Conservation (phyloP, 2,329 filamentous ascomycete genomes). For the Penicillium sp. region DNA sequence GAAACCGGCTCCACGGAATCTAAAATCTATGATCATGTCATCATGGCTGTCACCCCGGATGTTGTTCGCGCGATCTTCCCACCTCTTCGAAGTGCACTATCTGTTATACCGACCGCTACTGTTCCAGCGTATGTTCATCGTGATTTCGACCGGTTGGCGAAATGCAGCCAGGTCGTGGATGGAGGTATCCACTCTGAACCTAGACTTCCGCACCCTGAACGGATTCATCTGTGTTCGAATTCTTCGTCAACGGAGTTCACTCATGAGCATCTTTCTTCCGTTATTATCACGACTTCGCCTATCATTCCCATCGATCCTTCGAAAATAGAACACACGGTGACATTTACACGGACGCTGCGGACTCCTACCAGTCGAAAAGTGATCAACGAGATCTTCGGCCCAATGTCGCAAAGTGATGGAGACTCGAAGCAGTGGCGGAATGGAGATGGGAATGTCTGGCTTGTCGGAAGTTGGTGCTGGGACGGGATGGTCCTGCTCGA, state of each 20-base stretch:
- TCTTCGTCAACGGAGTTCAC: slow-evolving; percentile 51
- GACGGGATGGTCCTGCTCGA: slow-evolving; percentile 65
- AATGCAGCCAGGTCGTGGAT: background rate
- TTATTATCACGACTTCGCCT: slow-evolving; percentile 57
- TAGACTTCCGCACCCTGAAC: slow-evolving; percentile 23
- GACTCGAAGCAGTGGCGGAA: slow-evolving; percentile 49
- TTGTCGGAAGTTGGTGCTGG: slow-evolving; percentile 64
- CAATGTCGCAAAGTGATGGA: background rate
- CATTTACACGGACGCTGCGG: slow-evolving; percentile 56
- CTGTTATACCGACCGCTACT: slow-evolving; percentile 49
- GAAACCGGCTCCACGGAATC: slow-evolving; percentile 15
- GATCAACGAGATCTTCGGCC: slow-evolving; percentile 49
- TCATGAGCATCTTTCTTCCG: slow-evolving; percentile 54
- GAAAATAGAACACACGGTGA: slow-evolving; percentile 47
- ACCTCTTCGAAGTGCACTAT: slow-evolving; percentile 42
- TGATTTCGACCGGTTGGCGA: slow-evolving; percentile 13
- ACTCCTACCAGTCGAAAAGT: slow-evolving; percentile 50
- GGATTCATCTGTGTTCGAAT: slow-evolving; percentile 35
- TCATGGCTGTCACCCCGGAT: slow-evolving; percentile 58
- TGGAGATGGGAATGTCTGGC: slow-evolving; percentile 56
- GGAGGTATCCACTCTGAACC: background rate
- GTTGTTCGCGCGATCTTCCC: slow-evolving; percentile 52
- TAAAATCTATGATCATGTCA: slow-evolving; percentile 52
- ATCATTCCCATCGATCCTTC: slow-evolving; percentile 41
- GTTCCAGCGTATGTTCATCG: slow-evolving; percentile 53